Evolutionary conservation across 164 flowering plant genomes (phyloP).

Genomic region (Nelumbo lutea): DNA sequence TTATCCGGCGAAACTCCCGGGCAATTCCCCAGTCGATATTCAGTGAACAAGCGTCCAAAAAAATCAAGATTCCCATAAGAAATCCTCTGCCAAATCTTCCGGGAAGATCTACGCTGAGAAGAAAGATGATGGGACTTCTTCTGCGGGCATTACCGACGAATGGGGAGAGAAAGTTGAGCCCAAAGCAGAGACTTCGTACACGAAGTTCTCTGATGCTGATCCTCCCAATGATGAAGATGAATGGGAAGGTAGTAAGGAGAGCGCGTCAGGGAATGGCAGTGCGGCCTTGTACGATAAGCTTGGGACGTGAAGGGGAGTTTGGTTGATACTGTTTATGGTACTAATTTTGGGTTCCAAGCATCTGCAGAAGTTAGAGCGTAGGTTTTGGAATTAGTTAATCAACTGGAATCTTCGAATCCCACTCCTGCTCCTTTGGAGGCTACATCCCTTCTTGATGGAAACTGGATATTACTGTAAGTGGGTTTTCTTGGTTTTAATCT

Average conservation of each 20-base stretch:
- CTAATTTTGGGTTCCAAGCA: conserved; percentile 67
- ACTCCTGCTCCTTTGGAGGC: conserved; percentile 61
- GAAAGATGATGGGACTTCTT: too few relatives aligned
- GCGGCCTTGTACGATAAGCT: conserved; percentile 22
- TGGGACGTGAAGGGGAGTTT: conserved; percentile 64
- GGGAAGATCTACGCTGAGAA: too few relatives aligned
- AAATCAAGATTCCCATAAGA: neutral
- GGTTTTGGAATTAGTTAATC: conserved; percentile 71
- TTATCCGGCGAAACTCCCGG: neutral
- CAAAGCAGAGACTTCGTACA: too few relatives aligned
- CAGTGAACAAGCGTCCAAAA: neutral
- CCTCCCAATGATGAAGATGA: too few relatives aligned
- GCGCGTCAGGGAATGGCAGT: conserved; percentile 22
- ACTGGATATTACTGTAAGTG: conserved; percentile 87
- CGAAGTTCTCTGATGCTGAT: too few relatives aligned
- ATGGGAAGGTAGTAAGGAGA: conserved; percentile 7
- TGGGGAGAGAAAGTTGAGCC: too few relatives aligned
- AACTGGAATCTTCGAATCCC: conserved; percentile 79
- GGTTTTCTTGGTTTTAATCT: neutral
- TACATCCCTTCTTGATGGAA: conserved; percentile 65
- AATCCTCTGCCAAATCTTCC: too few relatives aligned
- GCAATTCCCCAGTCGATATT: neutral
- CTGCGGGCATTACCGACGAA: too few relatives aligned
- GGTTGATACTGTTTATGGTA: conserved; percentile 80
- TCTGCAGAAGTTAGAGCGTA: conserved; percentile 74